Evolutionary conservation across 495 filamentous ascomycete genomes (phyloP), one percentile per base, ranked within the genome.

Genomic region (Penicillium chermesinum): DNA sequence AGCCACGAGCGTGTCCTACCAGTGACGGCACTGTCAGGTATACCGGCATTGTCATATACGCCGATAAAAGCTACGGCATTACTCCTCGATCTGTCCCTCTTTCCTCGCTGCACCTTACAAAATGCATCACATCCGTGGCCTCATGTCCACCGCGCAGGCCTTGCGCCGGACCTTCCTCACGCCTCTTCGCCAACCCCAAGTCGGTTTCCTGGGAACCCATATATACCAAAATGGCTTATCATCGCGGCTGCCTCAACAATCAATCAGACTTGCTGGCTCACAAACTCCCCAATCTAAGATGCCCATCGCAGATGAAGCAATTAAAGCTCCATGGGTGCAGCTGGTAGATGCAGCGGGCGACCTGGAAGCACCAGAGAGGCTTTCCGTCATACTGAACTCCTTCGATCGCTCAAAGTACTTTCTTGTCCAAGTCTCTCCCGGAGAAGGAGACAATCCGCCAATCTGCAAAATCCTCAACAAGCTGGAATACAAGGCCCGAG

Each of bases 391-490:
- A 14, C 72, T 89, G 9, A 20, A 41, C 1, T 49, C 54, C 0
- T 63, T 88, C 32, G 62, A 85, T 49, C 71, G 63, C 17, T 48
- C 60, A 7, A 65, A 68, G 0, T 59, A 84, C 48, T 77, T 72
- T 35, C 72, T 93, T 7, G 52, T 85, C 1, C 75, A 83, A 60
- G 73, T 91, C 1, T 64, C 73, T 1, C 57, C 69, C 1, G 61
- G 57, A 0, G 55, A 58, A 5, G 44, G 37, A 15, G 50, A 57
- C 2, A 54, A 48, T 4, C 55, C 57, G 1, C 78, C 88, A 0
- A 73, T 89, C 33, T 91, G 86, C 75, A 84, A 80, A 51, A 70
- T 91, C 42, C 45, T 84, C 44, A 73, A 81, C 55, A 77, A 77
- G 42, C 58, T 68, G 25, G 66, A 67, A 1, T 40, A 70, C 19